Percentiles rank a stretch among this genome's conserved stretches.
Conservation (phyloP, 371 early-diverging fungal species). For the Amoeboaphelidium occidentale region DNA sequence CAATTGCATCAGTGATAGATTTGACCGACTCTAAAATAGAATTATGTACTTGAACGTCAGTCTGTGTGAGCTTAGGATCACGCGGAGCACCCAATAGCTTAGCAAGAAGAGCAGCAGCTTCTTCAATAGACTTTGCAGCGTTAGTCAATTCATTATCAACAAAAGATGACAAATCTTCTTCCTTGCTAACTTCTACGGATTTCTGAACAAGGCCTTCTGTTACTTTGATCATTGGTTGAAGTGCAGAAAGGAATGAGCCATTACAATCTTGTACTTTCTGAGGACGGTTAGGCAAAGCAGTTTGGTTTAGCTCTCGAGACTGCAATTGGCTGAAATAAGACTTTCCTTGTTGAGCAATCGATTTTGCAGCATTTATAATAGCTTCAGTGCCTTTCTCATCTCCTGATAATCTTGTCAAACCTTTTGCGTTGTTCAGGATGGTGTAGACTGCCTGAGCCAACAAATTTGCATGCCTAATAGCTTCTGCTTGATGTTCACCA, state of each 20-base stretch:
- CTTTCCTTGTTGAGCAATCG: slow-evolving; percentile 31
- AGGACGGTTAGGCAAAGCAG: slow-evolving; percentile 40
- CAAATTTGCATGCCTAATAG: slow-evolving; percentile 51
- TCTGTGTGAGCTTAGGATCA: slow-evolving; percentile 36
- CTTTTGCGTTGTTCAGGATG: slow-evolving; percentile 63
- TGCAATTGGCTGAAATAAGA: slow-evolving; percentile 64
- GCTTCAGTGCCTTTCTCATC: slow-evolving; percentile 32
- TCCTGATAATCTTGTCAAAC: slow-evolving; percentile 51
- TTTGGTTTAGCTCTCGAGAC: slow-evolving; percentile 38
- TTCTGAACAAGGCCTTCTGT: slow-evolving; percentile 46
- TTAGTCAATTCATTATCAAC: slow-evolving; percentile 81
- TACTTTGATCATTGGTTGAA: slow-evolving; percentile 25
- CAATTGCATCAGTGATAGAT: slow-evolving; percentile 81
- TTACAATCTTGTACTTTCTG: slow-evolving; percentile 23
- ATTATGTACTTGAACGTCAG: slow-evolving; percentile 65
- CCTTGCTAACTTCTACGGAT: slow-evolving; percentile 19
- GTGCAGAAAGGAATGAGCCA: background rate
- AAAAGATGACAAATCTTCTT: slow-evolving; percentile 63
- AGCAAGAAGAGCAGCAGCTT: slow-evolving; percentile 56
- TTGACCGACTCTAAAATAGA: slow-evolving; percentile 67
- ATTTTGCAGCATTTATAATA: slow-evolving; percentile 36
- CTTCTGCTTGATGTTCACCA: slow-evolving; percentile 52
- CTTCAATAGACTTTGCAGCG: slow-evolving; percentile 76
- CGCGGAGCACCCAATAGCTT: slow-evolving; percentile 46
- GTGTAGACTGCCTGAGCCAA: slow-evolving; percentile 60